Evolutionary conservation across 169 alveolate species (phyloP).

Genomic region (Blepharisma undulans): DNA sequence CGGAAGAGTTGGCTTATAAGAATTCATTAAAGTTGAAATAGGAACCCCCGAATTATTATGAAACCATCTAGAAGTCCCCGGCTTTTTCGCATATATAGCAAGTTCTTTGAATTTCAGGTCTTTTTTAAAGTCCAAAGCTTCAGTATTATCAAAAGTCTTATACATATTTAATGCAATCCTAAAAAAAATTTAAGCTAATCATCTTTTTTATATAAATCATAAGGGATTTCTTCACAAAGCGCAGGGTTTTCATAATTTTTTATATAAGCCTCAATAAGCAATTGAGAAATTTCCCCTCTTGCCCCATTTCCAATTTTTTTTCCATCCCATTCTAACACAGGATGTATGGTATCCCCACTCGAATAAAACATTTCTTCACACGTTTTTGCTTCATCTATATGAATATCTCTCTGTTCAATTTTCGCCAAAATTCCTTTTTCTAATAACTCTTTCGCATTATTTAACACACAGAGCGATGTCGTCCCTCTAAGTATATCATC

Average conservation of each 20-base stretch:
- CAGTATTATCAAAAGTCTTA: not conserved
- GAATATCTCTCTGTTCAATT: conserved; percentile 18
- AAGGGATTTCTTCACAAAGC: not conserved
- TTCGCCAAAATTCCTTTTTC: not conserved
- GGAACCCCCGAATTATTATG: not conserved
- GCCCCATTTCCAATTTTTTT: not conserved
- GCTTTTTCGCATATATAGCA: not conserved
- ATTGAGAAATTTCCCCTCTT: not conserved
- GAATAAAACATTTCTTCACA: conserved; percentile 16
- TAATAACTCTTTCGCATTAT: not conserved
- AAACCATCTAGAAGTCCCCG: not conserved
- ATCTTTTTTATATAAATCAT: not conserved
- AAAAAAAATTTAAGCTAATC: not conserved
- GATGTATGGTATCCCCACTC: not conserved
- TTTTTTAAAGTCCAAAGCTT: not conserved
- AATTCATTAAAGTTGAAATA: not conserved
- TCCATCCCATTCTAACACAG: conserved; percentile 1
- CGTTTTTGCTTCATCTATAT: conserved; percentile 10
- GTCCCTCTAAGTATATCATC: conserved; percentile 41
- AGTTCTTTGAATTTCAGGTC: not conserved
- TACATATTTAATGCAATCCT: not conserved
- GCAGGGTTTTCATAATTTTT: not conserved
- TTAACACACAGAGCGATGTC: not conserved
- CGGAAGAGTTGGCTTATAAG: not conserved
- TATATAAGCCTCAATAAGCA: not conserved